Base-by-base conservation (phyloP, 2,329 filamentous ascomycete species). In the Amauroascus niger region DNA sequence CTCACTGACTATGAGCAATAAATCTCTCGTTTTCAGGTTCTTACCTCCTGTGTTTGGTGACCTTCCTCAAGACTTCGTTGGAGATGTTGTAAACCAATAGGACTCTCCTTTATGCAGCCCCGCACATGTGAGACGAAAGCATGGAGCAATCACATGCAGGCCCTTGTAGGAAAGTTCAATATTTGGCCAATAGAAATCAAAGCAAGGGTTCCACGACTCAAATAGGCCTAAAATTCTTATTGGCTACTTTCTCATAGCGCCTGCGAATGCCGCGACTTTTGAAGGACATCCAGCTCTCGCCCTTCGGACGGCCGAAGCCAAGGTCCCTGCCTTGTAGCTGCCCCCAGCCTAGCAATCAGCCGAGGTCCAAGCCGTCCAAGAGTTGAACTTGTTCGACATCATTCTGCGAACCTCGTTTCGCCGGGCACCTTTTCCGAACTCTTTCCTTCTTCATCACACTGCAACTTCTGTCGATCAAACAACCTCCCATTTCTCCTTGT, bases 381-480 rank as follows among this genome's bases (percentile, higher is more conserved):
- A 22, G n/a, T 44, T 37, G 30, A n/a, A n/a, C n/a, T 43, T 6
- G n/a, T 43, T 5, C 7, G 2, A 13, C 16, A 11, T 24, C 11
- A 28, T 37, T 44, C 35, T 35, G 18, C 35, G 28, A 24, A 45
- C 39, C 44, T 49, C 32, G 33, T 48, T 53, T 46, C 41, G n/a
- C 24, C 39, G 24, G 32, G 37, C 37, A 33, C 26, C 45, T 14
- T 7, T 41, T 18, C 39, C n/a, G 5, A 35, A n/a, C 40, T 24
- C 9, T 3, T 30, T 39, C 26, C 37, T 30, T 30, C 37, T 16
- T 20, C 22, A 30, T 45, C 37, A 44, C 44, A 49, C 41, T 18
- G n/a, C 52, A 40, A 20, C 57, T 53, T 57, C 56, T 57, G 55
- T 58, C 57, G 52, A 54, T 54, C 53, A n/a, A n/a, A n/a, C n/a